Percentiles rank a stretch among this genome's conserved stretches.
Conservation (phyloP, 306 rosid genomes). For the Quercus ilex region DNA sequence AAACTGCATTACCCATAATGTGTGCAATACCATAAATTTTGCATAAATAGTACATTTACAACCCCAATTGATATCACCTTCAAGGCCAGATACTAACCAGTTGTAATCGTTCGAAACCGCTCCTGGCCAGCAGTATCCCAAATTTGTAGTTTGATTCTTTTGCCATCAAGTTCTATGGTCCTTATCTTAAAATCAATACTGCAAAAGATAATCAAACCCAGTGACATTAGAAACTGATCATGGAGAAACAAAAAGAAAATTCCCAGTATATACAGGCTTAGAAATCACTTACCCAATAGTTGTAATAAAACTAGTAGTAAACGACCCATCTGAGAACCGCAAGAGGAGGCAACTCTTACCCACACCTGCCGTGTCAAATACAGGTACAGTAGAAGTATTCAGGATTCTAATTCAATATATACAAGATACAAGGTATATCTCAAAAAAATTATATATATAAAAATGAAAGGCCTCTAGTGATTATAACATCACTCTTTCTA, state of each 20-base stretch:
- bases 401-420: neutral
- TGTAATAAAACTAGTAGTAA: slow-evolving; percentile 92
- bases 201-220: slow-evolving; percentile 27
- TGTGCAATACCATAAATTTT: neutral
- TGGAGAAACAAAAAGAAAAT: neutral
- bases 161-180: slow-evolving; percentile 93
- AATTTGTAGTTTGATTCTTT: slow-evolving; percentile 91
- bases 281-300: slow-evolving; percentile 72
- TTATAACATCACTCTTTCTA: neutral
- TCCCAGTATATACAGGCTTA: neutral
- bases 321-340: slow-evolving; percentile 98
- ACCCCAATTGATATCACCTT: neutral
- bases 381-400: neutral
- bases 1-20: neutral
- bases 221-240: slow-evolving; percentile 25
- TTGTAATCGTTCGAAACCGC: slow-evolving; percentile 88
- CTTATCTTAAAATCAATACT: slow-evolving; percentile 97
- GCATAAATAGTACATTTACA: neutral
- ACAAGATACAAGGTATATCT: neutral
- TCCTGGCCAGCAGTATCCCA: slow-evolving; percentile 99
- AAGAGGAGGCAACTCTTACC: slow-evolving; percentile 97
- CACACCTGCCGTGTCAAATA: slow-evolving; percentile 58
- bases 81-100: slow-evolving; percentile 56
- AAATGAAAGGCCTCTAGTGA: neutral
- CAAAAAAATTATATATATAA: neutral